Evolutionary conservation across 1,284 basidiomycete species (phyloP), one percentile per base, ranked within the genome.

Genomic region (Tilletia caries): DNA sequence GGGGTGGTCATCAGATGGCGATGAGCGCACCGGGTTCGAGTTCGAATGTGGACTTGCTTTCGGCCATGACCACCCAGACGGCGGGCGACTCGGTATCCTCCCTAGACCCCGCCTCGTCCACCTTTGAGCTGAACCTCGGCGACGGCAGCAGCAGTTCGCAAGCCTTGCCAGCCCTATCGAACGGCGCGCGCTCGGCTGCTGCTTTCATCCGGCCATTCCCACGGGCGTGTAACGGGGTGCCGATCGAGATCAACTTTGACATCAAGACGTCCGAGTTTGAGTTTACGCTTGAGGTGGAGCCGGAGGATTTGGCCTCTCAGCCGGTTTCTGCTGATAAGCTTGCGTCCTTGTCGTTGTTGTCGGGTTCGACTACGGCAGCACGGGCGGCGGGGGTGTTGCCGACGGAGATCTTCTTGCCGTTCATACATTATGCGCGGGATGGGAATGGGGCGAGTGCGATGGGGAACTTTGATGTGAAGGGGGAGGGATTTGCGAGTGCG

Each of bases 371-470:
- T n/a, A n/a, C n/a, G n/a, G n/a, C n/a, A n/a, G n/a, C n/a, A n/a
- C n/a, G n/a, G n/a, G n/a, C n/a, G n/a, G n/a, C n/a, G n/a, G n/a
- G 84, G 84, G 58, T 62, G 29, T 83, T 89, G 1, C 86, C 89
- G 13, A 95, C 92, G 12, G 92, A 95, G 86, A 90, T 96, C 20
- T 97, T 88, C 81, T 82, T 96, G 0, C 94, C 94, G 0, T 86
- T 92, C 67, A 88, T 95, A n/a, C 93, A 96, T 83, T 97, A 89
- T 79, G 93, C 92, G 3, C 86, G 86, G 13, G 58, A 62, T 37
- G 58, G 27, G 58, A 62, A 15, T 33, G 58, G 20, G 29, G 58
- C 58, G 29, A n/a, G 58, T 34, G 58, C 58, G 32, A 62, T 62
- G 58, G 58, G 52, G 1, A 54, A 54, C 23, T 54, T 54, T 23